phyloP scores from a whole-genome alignment of 78 protist species.

The Chrysochromulina tobinii region DNA sequence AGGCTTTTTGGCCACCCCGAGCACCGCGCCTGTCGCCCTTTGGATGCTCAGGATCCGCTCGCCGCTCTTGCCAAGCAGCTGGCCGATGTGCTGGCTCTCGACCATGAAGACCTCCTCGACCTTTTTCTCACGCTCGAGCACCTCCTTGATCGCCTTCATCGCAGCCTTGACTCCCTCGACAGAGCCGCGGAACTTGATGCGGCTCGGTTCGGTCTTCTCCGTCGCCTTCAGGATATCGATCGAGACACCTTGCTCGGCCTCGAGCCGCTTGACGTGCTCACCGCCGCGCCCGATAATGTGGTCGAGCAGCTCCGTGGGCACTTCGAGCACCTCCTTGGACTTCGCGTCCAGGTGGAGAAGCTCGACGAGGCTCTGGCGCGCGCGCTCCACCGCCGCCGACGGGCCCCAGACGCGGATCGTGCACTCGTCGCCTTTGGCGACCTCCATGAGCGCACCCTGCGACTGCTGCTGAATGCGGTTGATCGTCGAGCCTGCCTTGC shows the following conservation, averaged over 20 bases:
- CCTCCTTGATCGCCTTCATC: no score
- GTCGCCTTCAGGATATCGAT: no score
- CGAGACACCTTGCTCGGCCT: no score
- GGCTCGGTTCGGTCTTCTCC: no score
- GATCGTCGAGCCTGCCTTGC: not conserved
- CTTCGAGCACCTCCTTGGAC: not conserved
- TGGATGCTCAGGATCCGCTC: not conserved
- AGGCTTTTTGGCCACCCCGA: not conserved
- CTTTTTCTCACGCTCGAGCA: no score
- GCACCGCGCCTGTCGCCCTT: not conserved
- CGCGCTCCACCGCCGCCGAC: not conserved
- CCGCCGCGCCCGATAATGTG: no score
- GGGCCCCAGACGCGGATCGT: not conserved
- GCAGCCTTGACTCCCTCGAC: no score
- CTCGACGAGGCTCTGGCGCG: not conserved
- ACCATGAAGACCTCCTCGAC: not conserved
- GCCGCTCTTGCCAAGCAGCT: not conserved
- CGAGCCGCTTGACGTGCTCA: no score
- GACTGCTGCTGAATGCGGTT: not conserved
- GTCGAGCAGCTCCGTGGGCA: no score
- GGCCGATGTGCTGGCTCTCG: not conserved
- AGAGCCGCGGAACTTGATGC: no score
- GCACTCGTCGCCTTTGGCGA: not conserved
- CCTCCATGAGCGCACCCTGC: not conserved
- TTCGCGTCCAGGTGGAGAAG: not conserved